Evolutionary conservation across 1,284 basidiomycete species (phyloP).

Genomic region (Vanrija pseudolonga): DNA sequence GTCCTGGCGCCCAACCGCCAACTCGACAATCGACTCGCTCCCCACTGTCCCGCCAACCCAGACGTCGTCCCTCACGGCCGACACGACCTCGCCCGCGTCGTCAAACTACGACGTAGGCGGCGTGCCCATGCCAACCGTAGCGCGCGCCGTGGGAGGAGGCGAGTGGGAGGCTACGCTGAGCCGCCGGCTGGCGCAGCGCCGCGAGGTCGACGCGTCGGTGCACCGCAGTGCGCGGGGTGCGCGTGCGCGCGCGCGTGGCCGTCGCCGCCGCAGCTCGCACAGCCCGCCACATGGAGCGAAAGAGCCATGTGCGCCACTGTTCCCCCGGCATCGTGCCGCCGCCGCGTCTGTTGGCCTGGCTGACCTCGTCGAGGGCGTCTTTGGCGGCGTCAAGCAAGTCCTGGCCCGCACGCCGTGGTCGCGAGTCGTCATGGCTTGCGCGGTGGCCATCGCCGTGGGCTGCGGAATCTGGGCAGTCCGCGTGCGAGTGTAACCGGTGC

Average conservation of each 20-base stretch:
- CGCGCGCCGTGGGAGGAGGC: slow-evolving; percentile 32
- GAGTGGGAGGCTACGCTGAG: slow-evolving; percentile 44
- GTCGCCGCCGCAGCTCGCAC: neutral
- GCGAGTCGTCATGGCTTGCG: slow-evolving; percentile 16
- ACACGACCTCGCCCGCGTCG: slow-evolving; percentile 15
- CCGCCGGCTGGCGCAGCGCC: slow-evolving; percentile 36
- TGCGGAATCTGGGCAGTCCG: slow-evolving; percentile 16
- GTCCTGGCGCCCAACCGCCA: slow-evolving; percentile 20
- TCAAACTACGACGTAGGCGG: slow-evolving; percentile 9
- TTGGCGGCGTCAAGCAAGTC: slow-evolving; percentile 6
- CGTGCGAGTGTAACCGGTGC: neutral
- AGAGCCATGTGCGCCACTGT: slow-evolving; percentile 3
- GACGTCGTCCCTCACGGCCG: slow-evolving; percentile 10
- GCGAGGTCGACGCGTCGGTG: slow-evolving; percentile 20
- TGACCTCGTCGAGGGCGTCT: slow-evolving; percentile 9
- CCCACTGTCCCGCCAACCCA: neutral
- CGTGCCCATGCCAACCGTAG: slow-evolving; percentile 38
- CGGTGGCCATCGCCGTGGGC: slow-evolving; percentile 17
- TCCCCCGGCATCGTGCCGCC: slow-evolving; percentile 5
- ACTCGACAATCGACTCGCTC: neutral
- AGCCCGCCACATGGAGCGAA: neutral
- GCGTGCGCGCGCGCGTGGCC: neutral
- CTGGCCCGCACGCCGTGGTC: slow-evolving; percentile 4
- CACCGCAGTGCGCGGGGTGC: slow-evolving; percentile 1
- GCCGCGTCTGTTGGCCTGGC: slow-evolving; percentile 4